phyloP scores from a whole-genome alignment of 768 basidiomycete genomes.

The Pulveroboletus sp. region DNA sequence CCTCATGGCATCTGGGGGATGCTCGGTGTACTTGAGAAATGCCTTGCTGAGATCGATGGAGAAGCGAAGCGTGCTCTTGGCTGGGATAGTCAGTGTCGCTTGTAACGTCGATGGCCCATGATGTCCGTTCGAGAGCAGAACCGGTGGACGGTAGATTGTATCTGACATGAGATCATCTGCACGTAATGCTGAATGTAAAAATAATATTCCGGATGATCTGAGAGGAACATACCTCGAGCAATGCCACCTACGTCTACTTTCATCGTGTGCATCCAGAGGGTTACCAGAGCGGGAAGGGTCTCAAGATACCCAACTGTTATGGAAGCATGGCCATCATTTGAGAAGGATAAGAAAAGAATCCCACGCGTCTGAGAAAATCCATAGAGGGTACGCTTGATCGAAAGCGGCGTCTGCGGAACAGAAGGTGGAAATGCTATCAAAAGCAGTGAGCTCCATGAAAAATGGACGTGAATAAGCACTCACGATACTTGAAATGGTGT shows the following conservation, averaged over 20 bases:
- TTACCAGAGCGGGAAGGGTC: constrained; percentile 90
- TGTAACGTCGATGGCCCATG: constrained; percentile 64
- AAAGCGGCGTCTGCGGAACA: constrained; percentile 46
- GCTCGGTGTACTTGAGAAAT: constrained; percentile 91
- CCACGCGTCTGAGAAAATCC: constrained; percentile 77
- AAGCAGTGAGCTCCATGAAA: neutral
- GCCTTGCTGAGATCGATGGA: constrained; percentile 74
- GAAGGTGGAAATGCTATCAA: constrained; percentile 35
- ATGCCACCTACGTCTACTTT: constrained; percentile 44
- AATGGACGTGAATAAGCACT: constrained; percentile 14
- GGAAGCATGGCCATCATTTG: constrained; percentile 49
- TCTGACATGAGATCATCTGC: constrained; percentile 61
- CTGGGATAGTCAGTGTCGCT: constrained; percentile 63
- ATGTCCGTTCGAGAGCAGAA: constrained; percentile 13
- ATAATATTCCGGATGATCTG: no score
- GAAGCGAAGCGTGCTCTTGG: constrained; percentile 57
- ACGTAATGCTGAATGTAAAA: neutral
- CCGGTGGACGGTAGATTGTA: constrained; percentile 53
- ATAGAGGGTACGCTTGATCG: constrained; percentile 61
- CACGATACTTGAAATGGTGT: constrained; percentile 54
- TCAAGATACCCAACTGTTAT: constrained; percentile 66
- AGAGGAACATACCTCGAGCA: constrained; percentile 38
- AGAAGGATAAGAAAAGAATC: constrained; percentile 60
- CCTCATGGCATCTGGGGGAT: constrained; percentile 91
- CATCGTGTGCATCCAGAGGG: constrained; percentile 83